Base-by-base conservation (phyloP, 2,329 filamentous ascomycete species). In the Scedosporium dehoogii region DNA sequence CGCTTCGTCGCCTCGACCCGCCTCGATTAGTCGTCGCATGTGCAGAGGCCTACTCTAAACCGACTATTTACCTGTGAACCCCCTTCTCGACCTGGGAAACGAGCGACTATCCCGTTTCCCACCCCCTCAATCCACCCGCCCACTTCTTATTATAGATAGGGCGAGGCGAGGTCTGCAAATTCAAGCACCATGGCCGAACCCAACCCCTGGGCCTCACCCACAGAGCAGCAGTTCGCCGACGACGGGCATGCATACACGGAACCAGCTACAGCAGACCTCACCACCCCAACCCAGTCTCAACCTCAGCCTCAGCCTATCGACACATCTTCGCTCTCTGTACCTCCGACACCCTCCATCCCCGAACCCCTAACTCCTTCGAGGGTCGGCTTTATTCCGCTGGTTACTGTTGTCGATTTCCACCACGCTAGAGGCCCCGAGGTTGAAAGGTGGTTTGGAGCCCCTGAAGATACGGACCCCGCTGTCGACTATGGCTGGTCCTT, bases 351-450 rank as follows among this genome's bases (percentile, higher is more conserved):
- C 4, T 58, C 60, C 42, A 18, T n/a, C 12, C 42, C 53, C 5
- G 60, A 58, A 21, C 65, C 64, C 14, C 57, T 63, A 23, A 70
- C 71, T 23, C 69, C 72, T 6, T 67, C 68, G 21, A 69, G 66
- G 64, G 63, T 68, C 9, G 75, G 76, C 64, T 88, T 87, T 72
- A 77, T 79, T 63, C 89, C 90, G 55, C 80, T 92, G 71, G 88
- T 93, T 58, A 85, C 87, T 66, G 88, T 93, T 64, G 89, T 93
- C 69, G 90, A 89, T 73, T 93, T 93, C 72, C 89, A 93, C 75
- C 90, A 93, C 80, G 89, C 89, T 62, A 81, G 85, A 72, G 94
- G 94, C 7, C 94, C 94, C 38, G 94, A 99, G 77, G 89, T 97
- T 63, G 92, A 97, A 78, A 84, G 82, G 69, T 97, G 93, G 90